A percentile compares a stretch with the other conserved stretches of the same genome.
phyloP scores from a whole-genome alignment of 2,329 filamentous ascomycete genomes.

The Blastomyces gilchristii region DNA sequence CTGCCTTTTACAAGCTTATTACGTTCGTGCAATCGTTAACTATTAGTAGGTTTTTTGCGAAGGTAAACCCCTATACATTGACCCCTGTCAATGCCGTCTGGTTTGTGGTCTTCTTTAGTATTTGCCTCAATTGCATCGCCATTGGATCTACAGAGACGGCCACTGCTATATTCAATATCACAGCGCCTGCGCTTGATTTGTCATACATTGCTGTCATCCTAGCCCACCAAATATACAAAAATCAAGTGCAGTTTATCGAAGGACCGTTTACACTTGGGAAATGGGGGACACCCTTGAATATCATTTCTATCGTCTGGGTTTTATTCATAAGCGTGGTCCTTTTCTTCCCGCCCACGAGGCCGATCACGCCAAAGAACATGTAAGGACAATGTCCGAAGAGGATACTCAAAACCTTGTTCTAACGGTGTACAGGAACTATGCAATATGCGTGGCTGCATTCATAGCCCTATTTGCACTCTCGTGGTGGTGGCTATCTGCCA shows the following conservation, averaged over 20 bases:
- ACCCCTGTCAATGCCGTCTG: slow-evolving; percentile 55
- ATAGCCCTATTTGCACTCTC: slow-evolving; percentile 42
- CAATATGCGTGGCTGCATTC: slow-evolving; percentile 36
- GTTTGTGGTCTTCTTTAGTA: slow-evolving; percentile 51
- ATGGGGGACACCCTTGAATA: slow-evolving; percentile 47
- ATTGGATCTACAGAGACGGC: slow-evolving; percentile 37
- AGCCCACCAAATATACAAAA: slow-evolving; percentile 45
- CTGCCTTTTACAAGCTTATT: background rate
- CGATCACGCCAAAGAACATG: slow-evolving; percentile 43
- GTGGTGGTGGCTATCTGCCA: slow-evolving; percentile 40
- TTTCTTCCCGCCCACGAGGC: slow-evolving; percentile 42
- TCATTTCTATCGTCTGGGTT: slow-evolving; percentile 50
- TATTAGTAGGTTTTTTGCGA: slow-evolving; percentile 39
- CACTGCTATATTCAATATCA: slow-evolving; percentile 44
- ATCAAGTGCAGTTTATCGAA: slow-evolving; percentile 44
- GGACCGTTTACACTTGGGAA: slow-evolving; percentile 49
- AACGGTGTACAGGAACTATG: slow-evolving; percentile 36
- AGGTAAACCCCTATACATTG: slow-evolving; percentile 44
- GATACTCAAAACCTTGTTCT: slow-evolving; percentile 2
- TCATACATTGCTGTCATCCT: slow-evolving; percentile 53
- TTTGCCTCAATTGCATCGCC: slow-evolving; percentile 40
- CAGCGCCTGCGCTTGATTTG: slow-evolving; percentile 43
- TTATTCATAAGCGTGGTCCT: slow-evolving; percentile 53
- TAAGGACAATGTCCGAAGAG: slow-evolving; percentile 17
- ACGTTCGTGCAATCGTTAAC: slow-evolving; percentile 4